Percentiles rank a stretch among this genome's conserved stretches.
These are phyloP conservation scores for Oxytropis ochrocephala DNA, from an alignment of 306 rosid genomes.

Conservation along the genomic window DNA sequence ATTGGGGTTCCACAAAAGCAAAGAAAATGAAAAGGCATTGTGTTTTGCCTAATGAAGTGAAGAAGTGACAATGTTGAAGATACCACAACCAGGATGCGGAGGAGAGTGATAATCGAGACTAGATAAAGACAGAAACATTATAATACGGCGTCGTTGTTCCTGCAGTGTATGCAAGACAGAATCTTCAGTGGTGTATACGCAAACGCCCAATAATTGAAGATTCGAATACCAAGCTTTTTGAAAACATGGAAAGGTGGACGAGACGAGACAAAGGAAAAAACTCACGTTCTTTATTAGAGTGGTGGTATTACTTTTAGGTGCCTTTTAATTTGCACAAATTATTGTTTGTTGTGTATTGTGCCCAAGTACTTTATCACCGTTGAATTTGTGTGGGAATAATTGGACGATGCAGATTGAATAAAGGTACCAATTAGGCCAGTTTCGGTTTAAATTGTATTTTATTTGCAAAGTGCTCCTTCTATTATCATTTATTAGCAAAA, in stretches of 20 bases:
- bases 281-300: no score
- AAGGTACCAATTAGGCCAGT: no score
- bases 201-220: background rate
- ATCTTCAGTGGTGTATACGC: slow-evolving; percentile 10
- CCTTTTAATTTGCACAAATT: no score
- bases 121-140: background rate
- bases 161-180: background rate
- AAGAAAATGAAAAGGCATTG: background rate
- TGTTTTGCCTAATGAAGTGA: background rate
- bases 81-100: background rate
- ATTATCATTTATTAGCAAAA: no score
- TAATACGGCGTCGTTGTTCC: background rate
- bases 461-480: no score
- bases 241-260: background rate
- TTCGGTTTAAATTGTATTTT: no score
- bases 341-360: no score
- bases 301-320: no score
- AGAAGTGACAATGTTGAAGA: background rate
- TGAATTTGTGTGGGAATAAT: no score
- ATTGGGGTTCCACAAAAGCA: background rate
- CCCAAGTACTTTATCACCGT: no score
- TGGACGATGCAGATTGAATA: no score
- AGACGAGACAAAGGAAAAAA: background rate
- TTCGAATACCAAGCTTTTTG: slow-evolving; percentile 7
- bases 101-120: background rate